A percentile compares a stretch with the other conserved stretches of the same genome.
Evolutionary conservation across 192 early-diverging fungal genomes (phyloP).

Genomic region (Coemansia sp.): DNA sequence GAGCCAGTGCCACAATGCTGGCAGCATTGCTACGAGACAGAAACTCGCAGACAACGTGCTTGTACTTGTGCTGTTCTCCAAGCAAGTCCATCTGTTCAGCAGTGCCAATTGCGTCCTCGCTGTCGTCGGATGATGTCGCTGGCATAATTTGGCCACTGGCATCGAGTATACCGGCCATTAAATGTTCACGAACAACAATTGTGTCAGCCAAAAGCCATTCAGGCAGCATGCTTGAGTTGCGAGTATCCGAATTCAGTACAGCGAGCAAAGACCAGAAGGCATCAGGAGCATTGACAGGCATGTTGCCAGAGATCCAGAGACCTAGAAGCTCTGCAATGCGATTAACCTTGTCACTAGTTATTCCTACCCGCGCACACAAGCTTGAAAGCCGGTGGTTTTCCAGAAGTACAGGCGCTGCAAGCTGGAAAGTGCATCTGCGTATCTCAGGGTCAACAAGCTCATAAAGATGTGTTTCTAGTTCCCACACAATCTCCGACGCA

Average conservation of each 20-base stretch:
- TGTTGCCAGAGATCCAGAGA: neutral
- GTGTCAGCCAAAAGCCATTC: slow-evolving; percentile 16
- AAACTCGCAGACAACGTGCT: neutral
- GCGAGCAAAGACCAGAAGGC: neutral
- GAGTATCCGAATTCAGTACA: neutral
- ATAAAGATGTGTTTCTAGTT: slow-evolving; percentile 28
- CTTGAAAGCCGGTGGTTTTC: slow-evolving; percentile 2
- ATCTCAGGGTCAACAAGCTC: slow-evolving; percentile 9
- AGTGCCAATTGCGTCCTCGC: neutral
- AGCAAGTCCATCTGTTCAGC: neutral
- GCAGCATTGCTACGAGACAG: neutral
- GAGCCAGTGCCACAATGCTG: slow-evolving; percentile 7
- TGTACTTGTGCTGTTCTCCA: slow-evolving; percentile 7
- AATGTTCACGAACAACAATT: slow-evolving; percentile 16
- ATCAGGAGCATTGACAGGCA: neutral
- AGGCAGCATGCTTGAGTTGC: slow-evolving; percentile 2
- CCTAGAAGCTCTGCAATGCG: slow-evolving; percentile 9
- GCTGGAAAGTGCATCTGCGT: slow-evolving; percentile 17
- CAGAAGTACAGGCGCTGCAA: slow-evolving; percentile 16
- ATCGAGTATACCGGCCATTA: slow-evolving; percentile 23
- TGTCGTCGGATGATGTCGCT: neutral
- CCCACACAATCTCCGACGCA: slow-evolving; percentile 15
- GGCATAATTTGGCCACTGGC: neutral
- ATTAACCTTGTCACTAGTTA: neutral
- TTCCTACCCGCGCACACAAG: slow-evolving; percentile 1